Evolutionary conservation across 305 asterid species (phyloP).

Genomic region (Plantago coronopus): DNA sequence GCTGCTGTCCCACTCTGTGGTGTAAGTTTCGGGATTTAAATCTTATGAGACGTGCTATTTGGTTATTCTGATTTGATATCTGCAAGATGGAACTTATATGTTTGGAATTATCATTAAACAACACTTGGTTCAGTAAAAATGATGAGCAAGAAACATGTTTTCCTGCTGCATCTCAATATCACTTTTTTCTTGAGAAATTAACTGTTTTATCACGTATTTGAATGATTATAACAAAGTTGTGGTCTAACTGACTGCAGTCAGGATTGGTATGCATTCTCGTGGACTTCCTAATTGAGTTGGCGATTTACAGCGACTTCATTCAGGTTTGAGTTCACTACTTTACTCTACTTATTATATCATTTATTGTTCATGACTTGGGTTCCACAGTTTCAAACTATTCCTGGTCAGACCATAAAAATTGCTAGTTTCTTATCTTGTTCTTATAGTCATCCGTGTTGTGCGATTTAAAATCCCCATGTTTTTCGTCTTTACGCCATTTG

Average conservation of each 20-base stretch:
- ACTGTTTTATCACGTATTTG: background rate
- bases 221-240: constrained; percentile 17
- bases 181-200: too few relatives aligned
- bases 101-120: background rate
- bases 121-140: background rate
- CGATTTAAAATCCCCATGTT: too few relatives aligned
- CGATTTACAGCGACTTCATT: constrained; percentile 57
- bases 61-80: background rate
- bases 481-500: constrained; percentile 1
- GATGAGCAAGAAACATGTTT: too few relatives aligned
- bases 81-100: background rate
- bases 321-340: constrained; percentile 50
- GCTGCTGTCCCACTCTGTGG: constrained; percentile 81
- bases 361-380: background rate
- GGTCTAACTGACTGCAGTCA: constrained; percentile 49
- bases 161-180: too few relatives aligned
- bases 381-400: background rate
- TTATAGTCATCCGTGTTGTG: too few relatives aligned
- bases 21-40: constrained; percentile 41
- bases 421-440: background rate
- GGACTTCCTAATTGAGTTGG: constrained; percentile 54
- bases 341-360: constrained; percentile 9
- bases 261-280: constrained; percentile 54
- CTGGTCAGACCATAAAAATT: too few relatives aligned
- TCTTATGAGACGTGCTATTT: background rate